Evolutionary conservation across 345 rosid genomes (phyloP), one percentile per base, ranked within the genome.

Genomic region (Reutealis trisperma): DNA sequence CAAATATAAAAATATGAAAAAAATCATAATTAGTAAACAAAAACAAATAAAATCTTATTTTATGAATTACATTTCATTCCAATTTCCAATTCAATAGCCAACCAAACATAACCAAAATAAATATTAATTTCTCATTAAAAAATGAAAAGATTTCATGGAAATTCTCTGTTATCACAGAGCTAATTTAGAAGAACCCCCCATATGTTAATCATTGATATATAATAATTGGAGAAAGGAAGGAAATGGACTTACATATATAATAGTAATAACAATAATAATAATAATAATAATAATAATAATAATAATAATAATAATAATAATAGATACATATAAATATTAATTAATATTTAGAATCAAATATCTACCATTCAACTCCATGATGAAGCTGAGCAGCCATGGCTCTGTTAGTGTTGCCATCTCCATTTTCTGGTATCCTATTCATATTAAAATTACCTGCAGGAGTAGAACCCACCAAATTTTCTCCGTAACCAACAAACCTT

Each of bases 311-410:
- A 27, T 27, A 0, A 59, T 19, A 25, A 27, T 27, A 27, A 16
- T 1, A 27, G 4, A 3, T 6, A 13, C 19, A 47, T 30, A 44
- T 8, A 30, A 32, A 58, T 57, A 62, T 41, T 19, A 19, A 2
- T 41, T 44, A 22, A 34, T 32, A 42, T 45, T 22, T 4, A 34
- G 37, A 34, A 34, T 45, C 18, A 22, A 62, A 9, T 41, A 30
- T 1, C 62, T 83, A 84, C 89, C 88, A 86, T 15, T 66, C 76
- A 81, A 78, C 73, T 62, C 86, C 78, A 47, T 77, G 83, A 65
- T 68, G 80, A 64, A 75, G 63, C 75, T 73, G 74, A 75, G 82
- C 78, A 19, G 73, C 78, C 86, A 77, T 42, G 41, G 76, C 34
- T 82, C 62, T 70, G 30, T 41, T 47, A 10, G 77, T 63, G 44